These are phyloP conservation scores for Scleroderma bovista DNA, from an alignment of 768 basidiomycete genomes.

Conservation along the genomic window DNA sequence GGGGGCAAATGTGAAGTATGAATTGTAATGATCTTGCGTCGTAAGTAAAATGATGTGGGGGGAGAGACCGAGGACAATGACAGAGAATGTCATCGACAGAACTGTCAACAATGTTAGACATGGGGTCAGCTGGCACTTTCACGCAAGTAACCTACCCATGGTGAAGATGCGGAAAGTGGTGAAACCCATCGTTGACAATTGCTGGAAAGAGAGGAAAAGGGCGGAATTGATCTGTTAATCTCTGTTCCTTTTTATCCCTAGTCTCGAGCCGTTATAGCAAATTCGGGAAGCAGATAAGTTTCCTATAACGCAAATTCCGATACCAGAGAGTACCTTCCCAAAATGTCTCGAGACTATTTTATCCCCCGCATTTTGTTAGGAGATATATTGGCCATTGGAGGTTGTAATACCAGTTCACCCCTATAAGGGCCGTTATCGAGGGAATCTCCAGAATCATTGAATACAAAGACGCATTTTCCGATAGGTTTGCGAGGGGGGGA, in stretches of 20 bases:
- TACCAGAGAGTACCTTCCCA: too few species aligned
- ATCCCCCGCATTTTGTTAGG: too few species aligned
- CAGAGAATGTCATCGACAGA: conserved; percentile 15
- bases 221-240: background rate
- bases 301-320: too few species aligned
- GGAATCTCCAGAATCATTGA: too few species aligned
- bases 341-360: too few species aligned
- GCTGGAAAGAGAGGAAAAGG: background rate
- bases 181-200: conserved; percentile 2
- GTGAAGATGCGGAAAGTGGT: conserved; percentile 12
- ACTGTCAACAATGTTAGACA: conserved; percentile 5
- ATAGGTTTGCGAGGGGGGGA: too few species aligned
- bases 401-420: too few species aligned
- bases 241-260: background rate
- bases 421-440: too few species aligned
- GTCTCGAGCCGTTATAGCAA: too few species aligned
- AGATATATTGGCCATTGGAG: too few species aligned
- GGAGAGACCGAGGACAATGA: conserved; percentile 27
- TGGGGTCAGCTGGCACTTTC: conserved; percentile 1
- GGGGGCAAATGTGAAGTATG: conserved; percentile 17
- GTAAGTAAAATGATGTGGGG: conserved; percentile 23
- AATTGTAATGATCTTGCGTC: background rate
- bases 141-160: conserved; percentile 15
- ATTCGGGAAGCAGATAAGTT: too few species aligned
- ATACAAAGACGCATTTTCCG: too few species aligned